Evolutionary conservation across 805 yeast species (phyloP).

Genomic region (Candida endomychidarum): DNA sequence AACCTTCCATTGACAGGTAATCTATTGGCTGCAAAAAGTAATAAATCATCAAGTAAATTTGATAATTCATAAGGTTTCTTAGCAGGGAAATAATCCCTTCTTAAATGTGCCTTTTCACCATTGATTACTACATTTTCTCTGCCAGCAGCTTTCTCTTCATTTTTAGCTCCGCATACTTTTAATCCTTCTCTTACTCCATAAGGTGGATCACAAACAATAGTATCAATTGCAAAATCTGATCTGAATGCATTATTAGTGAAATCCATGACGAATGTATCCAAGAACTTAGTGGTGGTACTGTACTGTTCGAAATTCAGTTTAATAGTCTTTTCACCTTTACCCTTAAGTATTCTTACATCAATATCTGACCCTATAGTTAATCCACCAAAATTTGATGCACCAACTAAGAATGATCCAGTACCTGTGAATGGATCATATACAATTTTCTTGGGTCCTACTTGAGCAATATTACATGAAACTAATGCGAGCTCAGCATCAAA

Average conservation of each 20-base stretch:
- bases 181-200: slow-evolving; percentile 96
- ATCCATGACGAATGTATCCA: slow-evolving; percentile 88
- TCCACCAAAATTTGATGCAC: slow-evolving; percentile 85
- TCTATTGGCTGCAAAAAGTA: slow-evolving; percentile 69
- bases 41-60: slow-evolving; percentile 71
- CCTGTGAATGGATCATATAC: slow-evolving; percentile 96
- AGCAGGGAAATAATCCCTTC: slow-evolving; percentile 86
- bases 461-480: slow-evolving; percentile 84
- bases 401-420: slow-evolving; percentile 89
- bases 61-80: slow-evolving; percentile 87
- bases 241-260: slow-evolving; percentile 89
- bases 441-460: slow-evolving; percentile 60
- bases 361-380: slow-evolving; percentile 85
- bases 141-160: slow-evolving; percentile 66
- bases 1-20: slow-evolving; percentile 76
- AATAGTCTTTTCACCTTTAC: slow-evolving; percentile 58
- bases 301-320: slow-evolving; percentile 75
- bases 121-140: slow-evolving; percentile 73
- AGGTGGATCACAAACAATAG: slow-evolving; percentile 95
- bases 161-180: slow-evolving; percentile 83
- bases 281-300: slow-evolving; percentile 50
- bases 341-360: slow-evolving; percentile 76
- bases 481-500: slow-evolving; percentile 92
- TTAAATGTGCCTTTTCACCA: slow-evolving; percentile 73
- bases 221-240: slow-evolving; percentile 59